Evolutionary conservation across 2,329 filamentous ascomycete species (phyloP), one percentile per base, ranked within the genome.

Genomic region (Aspergillus texensis): DNA sequence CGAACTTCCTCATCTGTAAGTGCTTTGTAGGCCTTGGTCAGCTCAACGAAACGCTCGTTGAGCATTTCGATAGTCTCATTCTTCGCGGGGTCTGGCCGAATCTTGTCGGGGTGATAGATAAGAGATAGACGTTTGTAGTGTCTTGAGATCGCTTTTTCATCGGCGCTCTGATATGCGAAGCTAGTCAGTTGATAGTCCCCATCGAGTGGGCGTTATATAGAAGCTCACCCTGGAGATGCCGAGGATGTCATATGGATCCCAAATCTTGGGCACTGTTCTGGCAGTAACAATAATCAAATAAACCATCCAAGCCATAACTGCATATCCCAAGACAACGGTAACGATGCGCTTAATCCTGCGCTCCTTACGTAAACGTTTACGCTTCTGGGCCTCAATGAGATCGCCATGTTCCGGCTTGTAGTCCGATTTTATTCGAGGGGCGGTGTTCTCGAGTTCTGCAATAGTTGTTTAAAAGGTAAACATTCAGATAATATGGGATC

Each of bases 1-100:
- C 95, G 91, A 65, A 98, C 87, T 48, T 98, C 95, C 80, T 99
- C 96, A 75, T 99, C 95, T 5, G 96, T 99, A 56, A 99, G 86
- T 4, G 95, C 91, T 81, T 99, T 97, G 86, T 97, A 99, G 8
- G 95, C 95, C 83, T 99, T 99, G 70, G 93, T 95, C 72, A 98
- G 87, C 75, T 98, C 94, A 62, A 98, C 93, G 82, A 95, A 99
- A 77, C 89, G 86, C 64, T 94, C 86, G 79, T 95, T 99, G 71
- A 98, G 86, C 21, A 83, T 85, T 70, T 98, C 93, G 61, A 89
- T 71, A 1, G 95, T 99, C 79, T 97, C 88, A 80, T 99, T 99
- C 82, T 94, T 95, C 67, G 89, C 82, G 26, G 89, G 82, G 75
- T 98, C 92, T 28, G 93, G 92, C 75, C 86, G 88, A 68, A 92